phyloP scores from a whole-genome alignment of 768 basidiomycete species.

The Pulveroboletus sp. region DNA sequence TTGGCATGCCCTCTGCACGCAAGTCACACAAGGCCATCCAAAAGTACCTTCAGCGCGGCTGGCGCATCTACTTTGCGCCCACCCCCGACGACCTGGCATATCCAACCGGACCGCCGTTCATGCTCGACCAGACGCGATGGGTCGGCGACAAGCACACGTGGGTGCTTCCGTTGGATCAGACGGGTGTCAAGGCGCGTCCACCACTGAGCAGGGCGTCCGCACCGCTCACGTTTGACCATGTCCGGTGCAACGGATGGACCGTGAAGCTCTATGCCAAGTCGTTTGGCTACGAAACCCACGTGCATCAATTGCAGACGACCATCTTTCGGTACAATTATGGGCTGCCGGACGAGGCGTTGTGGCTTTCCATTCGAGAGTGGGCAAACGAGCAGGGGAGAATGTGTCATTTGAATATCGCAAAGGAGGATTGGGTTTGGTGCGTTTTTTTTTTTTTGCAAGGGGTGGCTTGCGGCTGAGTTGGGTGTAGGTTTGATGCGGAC shows the following conservation, averaged over 20 bases:
- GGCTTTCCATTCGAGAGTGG: conserved; percentile 3
- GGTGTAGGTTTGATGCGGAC: conserved; percentile 21
- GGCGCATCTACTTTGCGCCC: conserved; percentile 22
- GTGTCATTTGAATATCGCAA: not conserved
- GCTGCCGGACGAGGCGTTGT: conserved; percentile 11
- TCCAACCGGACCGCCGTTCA: conserved; percentile 11
- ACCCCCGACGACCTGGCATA: not conserved
- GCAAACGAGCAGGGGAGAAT: conserved; percentile 1
- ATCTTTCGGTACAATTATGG: conserved; percentile 26
- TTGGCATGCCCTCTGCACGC: conserved; percentile 17
- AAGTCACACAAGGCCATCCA: conserved; percentile 8
- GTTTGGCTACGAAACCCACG: not conserved
- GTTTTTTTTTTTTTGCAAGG: not conserved
- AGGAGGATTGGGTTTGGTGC: conserved; percentile 21
- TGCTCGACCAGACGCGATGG: conserved; percentile 24
- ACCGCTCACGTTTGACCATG: conserved; percentile 14
- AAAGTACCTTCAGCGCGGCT: conserved; percentile 40
- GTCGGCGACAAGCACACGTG: conserved; percentile 32
- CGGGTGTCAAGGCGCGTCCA: conserved; percentile 9
- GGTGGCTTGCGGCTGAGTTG: not conserved
- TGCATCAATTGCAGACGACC: conserved; percentile 11
- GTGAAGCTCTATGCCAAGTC: not conserved
- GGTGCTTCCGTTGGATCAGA: conserved; percentile 29
- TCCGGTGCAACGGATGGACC: conserved; percentile 17
- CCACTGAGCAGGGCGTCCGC: conserved; percentile 9